Evolutionary conservation across 257 asterid species (phyloP).

Genomic region (Knoxia roxburghii): DNA sequence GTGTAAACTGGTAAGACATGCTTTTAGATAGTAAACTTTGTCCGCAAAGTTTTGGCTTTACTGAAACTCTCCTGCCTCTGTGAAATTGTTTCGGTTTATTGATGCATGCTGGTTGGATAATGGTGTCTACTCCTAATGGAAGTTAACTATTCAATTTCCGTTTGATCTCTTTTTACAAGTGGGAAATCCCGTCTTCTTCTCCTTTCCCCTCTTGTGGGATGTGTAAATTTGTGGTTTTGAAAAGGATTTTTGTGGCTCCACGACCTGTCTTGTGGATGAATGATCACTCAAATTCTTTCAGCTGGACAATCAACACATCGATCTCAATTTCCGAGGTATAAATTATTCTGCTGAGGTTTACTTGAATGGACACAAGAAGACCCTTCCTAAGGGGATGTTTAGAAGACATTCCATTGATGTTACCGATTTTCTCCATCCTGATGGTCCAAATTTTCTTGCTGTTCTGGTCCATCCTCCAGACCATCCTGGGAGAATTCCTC

Average conservation of each 20-base stretch:
- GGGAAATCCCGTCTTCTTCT: not conserved
- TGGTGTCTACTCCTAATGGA: not conserved
- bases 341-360: conserved; percentile 92
- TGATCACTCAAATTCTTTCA: conserved; percentile 40
- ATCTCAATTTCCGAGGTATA: conserved; percentile 79
- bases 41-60: not conserved
- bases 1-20: conserved; percentile 63
- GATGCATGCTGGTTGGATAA: not conserved
- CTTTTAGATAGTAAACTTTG: conserved; percentile 8
- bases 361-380: conserved; percentile 79
- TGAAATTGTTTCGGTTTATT: not conserved
- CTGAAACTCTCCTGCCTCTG: not conserved
- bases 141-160: not conserved
- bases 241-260: not conserved
- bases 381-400: conserved; percentile 95
- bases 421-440: conserved; percentile 51
- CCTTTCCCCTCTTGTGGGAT: not conserved
- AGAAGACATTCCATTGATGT: conserved; percentile 79
- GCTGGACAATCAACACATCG: conserved; percentile 56
- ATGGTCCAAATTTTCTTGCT: conserved; percentile 74
- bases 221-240: not conserved
- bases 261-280: conserved; percentile 14
- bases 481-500: conserved; percentile 94
- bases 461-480: conserved; percentile 95
- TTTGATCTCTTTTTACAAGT: not conserved